Evolutionary conservation across 176 grass and related monocot species (phyloP).

Genomic region (Microstegium vimineum): DNA sequence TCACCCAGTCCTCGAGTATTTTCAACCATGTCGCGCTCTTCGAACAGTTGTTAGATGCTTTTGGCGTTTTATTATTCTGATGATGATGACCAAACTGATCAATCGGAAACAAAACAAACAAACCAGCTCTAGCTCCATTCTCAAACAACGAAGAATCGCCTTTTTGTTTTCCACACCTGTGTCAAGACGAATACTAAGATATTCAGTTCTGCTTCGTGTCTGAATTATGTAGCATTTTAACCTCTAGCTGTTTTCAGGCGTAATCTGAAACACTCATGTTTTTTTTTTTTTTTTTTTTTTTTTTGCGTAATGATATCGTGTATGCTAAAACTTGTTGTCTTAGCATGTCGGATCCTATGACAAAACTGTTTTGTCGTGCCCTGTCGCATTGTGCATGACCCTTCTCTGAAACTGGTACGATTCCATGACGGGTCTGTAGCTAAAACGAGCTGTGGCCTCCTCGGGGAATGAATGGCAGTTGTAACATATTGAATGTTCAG

Average conservation of each 20-base stretch:
- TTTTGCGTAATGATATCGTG: not conserved
- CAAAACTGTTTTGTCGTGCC: not conserved
- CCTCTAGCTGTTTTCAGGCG: not conserved
- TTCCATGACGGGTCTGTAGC: not conserved
- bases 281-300: not conserved
- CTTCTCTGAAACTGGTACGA: conserved; percentile 29
- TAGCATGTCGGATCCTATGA: not conserved
- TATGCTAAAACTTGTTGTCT: not conserved
- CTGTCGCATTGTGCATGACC: conserved; percentile 25
- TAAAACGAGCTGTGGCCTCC: not conserved
- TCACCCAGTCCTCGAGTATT: not conserved
- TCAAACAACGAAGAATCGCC: not conserved
- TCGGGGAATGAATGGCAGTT: not conserved
- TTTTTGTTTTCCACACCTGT: not conserved
- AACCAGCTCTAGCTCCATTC: not conserved
- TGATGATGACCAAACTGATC: not conserved
- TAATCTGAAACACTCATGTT: not conserved
- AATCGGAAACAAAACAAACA: not conserved
- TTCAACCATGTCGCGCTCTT: not conserved
- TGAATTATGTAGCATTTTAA: not conserved
- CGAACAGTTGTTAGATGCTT: not conserved
- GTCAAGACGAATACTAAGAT: not conserved
- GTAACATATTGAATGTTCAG: not conserved
- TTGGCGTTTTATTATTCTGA: not conserved
- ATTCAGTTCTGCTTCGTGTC: not conserved